A percentile compares a stretch with the other conserved stretches of the same genome.
Evolutionary conservation across 495 filamentous ascomycete species (phyloP).

Genomic region (Alectoria sarmentosa): DNA sequence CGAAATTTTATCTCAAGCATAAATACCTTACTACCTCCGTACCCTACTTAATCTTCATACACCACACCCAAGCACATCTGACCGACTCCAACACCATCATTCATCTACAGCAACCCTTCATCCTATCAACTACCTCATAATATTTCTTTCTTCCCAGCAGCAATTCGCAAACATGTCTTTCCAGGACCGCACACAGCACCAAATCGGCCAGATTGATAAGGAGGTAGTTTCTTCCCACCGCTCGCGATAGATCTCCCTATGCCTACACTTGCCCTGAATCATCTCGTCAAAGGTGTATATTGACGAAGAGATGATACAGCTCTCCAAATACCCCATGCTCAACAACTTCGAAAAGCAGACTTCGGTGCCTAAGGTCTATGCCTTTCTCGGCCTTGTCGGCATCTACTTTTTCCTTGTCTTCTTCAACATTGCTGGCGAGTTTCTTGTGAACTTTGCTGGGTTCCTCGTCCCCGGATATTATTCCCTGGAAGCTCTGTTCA

Average conservation of each 20-base stretch:
- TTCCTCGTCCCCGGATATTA: slow-evolving; percentile 95
- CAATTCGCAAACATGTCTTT: slow-evolving; percentile 45
- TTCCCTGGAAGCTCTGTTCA: slow-evolving; percentile 86
- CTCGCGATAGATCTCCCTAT: slow-evolving; percentile 17
- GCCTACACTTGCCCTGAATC: slow-evolving; percentile 17
- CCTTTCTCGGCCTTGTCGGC: slow-evolving; percentile 71
- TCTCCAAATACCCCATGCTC: slow-evolving; percentile 90
- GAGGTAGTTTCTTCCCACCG: slow-evolving; percentile 59
- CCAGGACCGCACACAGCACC: slow-evolving; percentile 86
- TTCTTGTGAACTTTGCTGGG: slow-evolving; percentile 93
- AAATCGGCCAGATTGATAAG: slow-evolving; percentile 89
- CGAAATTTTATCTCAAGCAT: too few relatives aligned
- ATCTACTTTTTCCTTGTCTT: slow-evolving; percentile 98
- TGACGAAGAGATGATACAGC: slow-evolving; percentile 45
- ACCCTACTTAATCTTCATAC: too few relatives aligned
- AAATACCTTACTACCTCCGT: too few relatives aligned
- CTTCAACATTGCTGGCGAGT: slow-evolving; percentile 97
- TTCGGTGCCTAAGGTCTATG: slow-evolving; percentile 92
- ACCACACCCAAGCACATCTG: not conserved
- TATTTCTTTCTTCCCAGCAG: not conserved
- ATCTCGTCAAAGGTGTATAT: slow-evolving; percentile 21
- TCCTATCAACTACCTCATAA: not conserved
- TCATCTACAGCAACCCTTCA: not conserved
- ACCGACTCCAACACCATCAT: slow-evolving; percentile 1
- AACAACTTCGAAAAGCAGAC: slow-evolving; percentile 97